Evolutionary conservation across 768 basidiomycete species (phyloP), one percentile per base, ranked within the genome.

Genomic region (Tylopilus cervinicoccineus): DNA sequence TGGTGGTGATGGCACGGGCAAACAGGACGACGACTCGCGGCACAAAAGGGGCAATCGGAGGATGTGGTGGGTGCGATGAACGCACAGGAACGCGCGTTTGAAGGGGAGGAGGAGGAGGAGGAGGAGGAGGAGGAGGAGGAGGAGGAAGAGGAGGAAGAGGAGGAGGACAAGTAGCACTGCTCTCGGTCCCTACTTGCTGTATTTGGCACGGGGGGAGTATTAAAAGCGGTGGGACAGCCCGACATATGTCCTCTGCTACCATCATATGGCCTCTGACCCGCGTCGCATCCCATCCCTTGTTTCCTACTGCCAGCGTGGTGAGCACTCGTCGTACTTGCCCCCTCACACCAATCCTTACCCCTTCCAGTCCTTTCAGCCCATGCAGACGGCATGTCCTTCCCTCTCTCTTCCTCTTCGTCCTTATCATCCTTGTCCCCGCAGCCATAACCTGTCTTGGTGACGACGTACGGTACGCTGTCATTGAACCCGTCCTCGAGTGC

Each of bases 31-130:
- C 74, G 90, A 43, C 76, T 93, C 39, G 81, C 87, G 23, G 77
- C 83, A 32, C 86, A 91, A 62, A 88, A 88, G 54, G 87, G 88
- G 4, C 75, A 85, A 38, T 79, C 84, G 3, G 86, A 88, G 55
- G 90, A 92, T 61, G 65, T 93, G 38, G 71, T 90, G 19, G 89
- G 87, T 27, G 88, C 88, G 27, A 89, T 93, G 84, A 84, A 79
- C 32, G 89, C 88, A 1, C 79, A 88, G 60, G 82, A 84, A 60
- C 70, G 72, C 49, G 74, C 73, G 32, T 77, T 77, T 48, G 76
- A 78, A 45, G 71, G 65, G 5, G 75, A 78, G 24, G 81, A 79
- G 14, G 59, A 47, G 17, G 53, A 50, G 41, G 54, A 55, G 22
- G 58, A 51, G 24, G 45, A 52, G 31, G 27, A 46, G 38, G 20